These are phyloP conservation scores for Zasmidium citrigriseum DNA, from an alignment of 2,329 filamentous ascomycete species.

Conservation along the genomic window DNA sequence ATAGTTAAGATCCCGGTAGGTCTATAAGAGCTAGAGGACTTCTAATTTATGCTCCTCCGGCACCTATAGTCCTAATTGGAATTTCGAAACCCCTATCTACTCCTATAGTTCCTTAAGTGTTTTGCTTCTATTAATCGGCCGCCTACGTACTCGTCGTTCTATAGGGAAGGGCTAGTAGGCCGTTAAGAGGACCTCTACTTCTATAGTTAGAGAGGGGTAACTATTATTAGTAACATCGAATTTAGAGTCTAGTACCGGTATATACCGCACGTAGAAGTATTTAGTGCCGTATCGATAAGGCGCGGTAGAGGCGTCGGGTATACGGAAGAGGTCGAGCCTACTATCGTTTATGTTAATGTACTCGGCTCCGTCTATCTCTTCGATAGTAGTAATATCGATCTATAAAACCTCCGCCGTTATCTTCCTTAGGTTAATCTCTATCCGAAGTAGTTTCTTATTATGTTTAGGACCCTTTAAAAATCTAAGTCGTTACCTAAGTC, in stretches of 20 bases:
- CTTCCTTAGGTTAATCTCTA: not conserved
- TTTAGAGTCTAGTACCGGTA: not conserved
- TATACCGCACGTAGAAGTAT: not conserved
- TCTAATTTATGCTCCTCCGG: not conserved
- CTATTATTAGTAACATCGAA: not conserved
- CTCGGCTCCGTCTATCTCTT: not conserved
- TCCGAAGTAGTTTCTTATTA: not conserved
- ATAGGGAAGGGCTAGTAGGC: not conserved
- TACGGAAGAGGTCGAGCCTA: too few species aligned
- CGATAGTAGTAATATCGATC: not conserved
- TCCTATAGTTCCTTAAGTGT: not conserved
- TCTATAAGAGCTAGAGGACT: conserved; percentile 1
- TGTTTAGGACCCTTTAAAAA: not conserved
- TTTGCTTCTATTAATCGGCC: not conserved
- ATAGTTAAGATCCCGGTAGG: not conserved
- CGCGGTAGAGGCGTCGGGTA: not conserved
- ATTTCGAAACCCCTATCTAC: not conserved
- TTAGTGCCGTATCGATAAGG: not conserved
- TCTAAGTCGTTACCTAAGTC: not conserved
- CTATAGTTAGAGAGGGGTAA: not conserved
- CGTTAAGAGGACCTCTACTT: not conserved
- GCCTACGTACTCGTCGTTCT: not conserved
- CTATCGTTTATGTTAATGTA: not conserved
- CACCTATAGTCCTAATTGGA: not conserved
- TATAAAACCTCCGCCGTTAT: not conserved